phyloP scores from a whole-genome alignment of 371 early-diverging fungal species.

The Homolaphlyctis polyrhiza region DNA sequence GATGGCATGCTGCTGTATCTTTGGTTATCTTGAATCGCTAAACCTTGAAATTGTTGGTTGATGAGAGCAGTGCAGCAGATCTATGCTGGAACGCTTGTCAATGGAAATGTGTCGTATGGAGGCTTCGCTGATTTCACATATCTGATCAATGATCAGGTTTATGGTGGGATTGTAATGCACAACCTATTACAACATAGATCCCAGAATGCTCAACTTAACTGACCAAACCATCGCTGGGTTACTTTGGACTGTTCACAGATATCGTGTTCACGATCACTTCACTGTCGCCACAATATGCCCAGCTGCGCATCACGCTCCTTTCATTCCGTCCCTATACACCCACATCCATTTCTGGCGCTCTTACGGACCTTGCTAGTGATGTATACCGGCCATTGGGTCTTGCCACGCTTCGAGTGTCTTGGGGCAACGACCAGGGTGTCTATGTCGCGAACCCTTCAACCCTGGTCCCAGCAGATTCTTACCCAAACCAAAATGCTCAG shows the following conservation, averaged over 20 bases:
- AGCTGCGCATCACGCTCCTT: not conserved
- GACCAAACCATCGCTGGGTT: not conserved
- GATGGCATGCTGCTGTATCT: not conserved
- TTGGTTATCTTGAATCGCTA: not conserved
- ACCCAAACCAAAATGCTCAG: not conserved
- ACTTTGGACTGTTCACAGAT: not conserved
- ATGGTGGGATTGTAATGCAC: not conserved
- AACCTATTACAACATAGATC: not conserved
- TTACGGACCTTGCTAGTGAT: not conserved
- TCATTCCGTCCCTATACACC: slow-evolving; percentile 3
- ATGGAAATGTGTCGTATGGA: not conserved
- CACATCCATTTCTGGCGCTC: not conserved
- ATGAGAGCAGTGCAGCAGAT: not conserved
- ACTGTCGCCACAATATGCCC: not conserved
- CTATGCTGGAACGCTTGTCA: not conserved
- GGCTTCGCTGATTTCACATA: not conserved
- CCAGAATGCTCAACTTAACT: not conserved
- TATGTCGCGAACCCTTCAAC: not conserved
- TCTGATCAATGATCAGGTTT: not conserved
- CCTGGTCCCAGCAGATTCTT: not conserved
- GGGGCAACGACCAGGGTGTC: not conserved
- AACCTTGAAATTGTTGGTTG: not conserved
- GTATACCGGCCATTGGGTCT: not conserved
- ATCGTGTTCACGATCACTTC: not conserved
- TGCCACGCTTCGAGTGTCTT: not conserved